Evolutionary conservation across 441 rosid species (phyloP), one percentile per base, ranked within the genome.

Genomic region (Populus hybrid): DNA sequence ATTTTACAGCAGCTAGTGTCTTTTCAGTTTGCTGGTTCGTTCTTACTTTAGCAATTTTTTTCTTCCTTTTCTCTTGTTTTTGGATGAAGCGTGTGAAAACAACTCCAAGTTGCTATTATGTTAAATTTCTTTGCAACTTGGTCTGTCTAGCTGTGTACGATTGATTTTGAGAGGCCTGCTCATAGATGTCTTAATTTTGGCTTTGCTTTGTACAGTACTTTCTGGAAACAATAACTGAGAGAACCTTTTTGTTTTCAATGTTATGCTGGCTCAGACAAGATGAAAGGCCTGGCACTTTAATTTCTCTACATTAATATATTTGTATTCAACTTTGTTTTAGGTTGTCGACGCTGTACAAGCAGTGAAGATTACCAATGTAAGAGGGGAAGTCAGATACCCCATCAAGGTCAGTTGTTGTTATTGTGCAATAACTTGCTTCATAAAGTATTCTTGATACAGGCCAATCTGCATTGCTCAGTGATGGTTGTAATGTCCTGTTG

Each of bases 301-400:
- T 50, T 30, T 50, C 59, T 16, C n/a, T 6, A 50, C 8, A 50
- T 50, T 30, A 30, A 35, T 50, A 5, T 50, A 16, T 50, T 1
- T 50, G n/a, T 9, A 5, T 67, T 73, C 26, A 46, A 23, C 76
- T 35, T 76, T 61, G 77, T 74, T 69, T 18, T 79, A 97, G 97
- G 98, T 90, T 79, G 98, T 94, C 65, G 97, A 93, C 68, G 95
- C 99, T 46, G 97, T 97, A 21, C 94, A 78, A 78, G 82, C 93
- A 24, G 97, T 92, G 35, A 94, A 91, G 86, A 94, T 93, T 94
- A 97, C 92, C 70, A 97, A 92, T 79, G 91, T 79, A 81, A 86
- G 97, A 2, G 98, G 98, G 36, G 99, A 97, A 87, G 81, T 93
- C 19, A 97, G 79, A 82, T 97, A 97, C 76, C 98, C 99, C 38